These are phyloP conservation scores for Rhamnella rubrinervis DNA, from an alignment of 331 rosid genomes.

Conservation along the genomic window DNA sequence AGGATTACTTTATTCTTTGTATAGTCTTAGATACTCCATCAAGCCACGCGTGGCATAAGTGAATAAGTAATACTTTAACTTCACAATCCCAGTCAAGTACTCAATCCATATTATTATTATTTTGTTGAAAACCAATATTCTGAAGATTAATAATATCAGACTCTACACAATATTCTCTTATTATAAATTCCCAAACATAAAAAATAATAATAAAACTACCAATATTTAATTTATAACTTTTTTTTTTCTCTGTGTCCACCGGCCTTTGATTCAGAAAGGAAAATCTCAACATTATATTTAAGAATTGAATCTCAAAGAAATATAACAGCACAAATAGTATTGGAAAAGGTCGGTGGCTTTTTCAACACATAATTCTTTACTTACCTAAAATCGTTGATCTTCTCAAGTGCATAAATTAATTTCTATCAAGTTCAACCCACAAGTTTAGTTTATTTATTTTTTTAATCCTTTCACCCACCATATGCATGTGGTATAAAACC, in stretches of 20 bases:
- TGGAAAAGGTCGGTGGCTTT: conserved; percentile 12
- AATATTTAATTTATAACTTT: neutral
- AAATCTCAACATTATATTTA: too few species aligned
- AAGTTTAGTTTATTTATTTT: neutral
- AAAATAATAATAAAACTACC: neutral
- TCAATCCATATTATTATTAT: neutral
- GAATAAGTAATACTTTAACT: conserved; percentile 19
- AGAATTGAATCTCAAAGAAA: too few species aligned
- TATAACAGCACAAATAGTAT: too few species aligned
- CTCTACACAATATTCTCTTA: neutral
- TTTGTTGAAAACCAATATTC: neutral
- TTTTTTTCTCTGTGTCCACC: too few species aligned
- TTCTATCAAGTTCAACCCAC: neutral
- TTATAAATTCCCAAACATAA: neutral
- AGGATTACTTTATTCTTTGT: conserved; percentile 20
- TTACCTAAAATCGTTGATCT: neutral
- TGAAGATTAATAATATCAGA: too few species aligned
- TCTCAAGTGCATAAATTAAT: neutral
- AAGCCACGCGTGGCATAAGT: conserved; percentile 19
- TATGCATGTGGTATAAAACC: too few species aligned
- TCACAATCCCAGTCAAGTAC: conserved; percentile 15
- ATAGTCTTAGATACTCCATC: conserved; percentile 19
- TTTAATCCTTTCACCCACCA: too few species aligned
- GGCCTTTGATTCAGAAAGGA: too few species aligned
- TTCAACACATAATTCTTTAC: conserved; percentile 3